These are phyloP conservation scores for Eutrema salsugineum DNA, from an alignment of 441 rosid genomes.

Conservation along the genomic window DNA sequence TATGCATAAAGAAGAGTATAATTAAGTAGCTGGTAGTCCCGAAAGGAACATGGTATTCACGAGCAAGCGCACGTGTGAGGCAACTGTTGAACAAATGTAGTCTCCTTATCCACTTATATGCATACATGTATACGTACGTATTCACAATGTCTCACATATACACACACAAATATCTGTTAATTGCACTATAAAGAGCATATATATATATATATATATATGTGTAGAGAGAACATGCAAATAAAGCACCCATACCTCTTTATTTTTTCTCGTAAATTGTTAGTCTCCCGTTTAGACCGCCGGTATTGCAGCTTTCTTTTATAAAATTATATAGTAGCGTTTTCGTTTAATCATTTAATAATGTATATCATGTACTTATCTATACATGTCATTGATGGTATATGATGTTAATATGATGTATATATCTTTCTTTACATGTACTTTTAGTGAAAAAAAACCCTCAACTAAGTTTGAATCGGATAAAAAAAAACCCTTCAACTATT, in stretches of 20 bases:
- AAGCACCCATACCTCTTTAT: constrained; percentile 21
- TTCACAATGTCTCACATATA: not conserved
- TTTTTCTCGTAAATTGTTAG: constrained; percentile 27
- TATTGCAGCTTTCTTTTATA: no score
- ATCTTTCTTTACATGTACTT: no score
- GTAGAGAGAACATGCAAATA: constrained; percentile 29
- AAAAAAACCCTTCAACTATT: no score
- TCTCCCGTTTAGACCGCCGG: constrained; percentile 20
- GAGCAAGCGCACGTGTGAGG: constrained; percentile 28
- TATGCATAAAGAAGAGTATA: not conserved
- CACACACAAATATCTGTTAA: not conserved
- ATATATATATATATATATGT: not conserved
- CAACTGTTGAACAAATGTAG: constrained; percentile 10
- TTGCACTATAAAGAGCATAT: not conserved
- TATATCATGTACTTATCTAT: no score
- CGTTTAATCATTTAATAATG: no score
- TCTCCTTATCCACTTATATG: constrained; percentile 30
- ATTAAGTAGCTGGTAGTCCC: constrained; percentile 13
- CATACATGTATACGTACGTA: not conserved
- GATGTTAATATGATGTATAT: no score
- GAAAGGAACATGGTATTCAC: constrained; percentile 21
- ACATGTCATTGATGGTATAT: no score
- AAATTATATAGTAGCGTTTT: no score
- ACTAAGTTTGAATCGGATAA: no score
- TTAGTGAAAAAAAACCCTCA: no score